Evolutionary conservation across 192 early-diverging fungal genomes (phyloP).

Genomic region (Podila epicladia): DNA sequence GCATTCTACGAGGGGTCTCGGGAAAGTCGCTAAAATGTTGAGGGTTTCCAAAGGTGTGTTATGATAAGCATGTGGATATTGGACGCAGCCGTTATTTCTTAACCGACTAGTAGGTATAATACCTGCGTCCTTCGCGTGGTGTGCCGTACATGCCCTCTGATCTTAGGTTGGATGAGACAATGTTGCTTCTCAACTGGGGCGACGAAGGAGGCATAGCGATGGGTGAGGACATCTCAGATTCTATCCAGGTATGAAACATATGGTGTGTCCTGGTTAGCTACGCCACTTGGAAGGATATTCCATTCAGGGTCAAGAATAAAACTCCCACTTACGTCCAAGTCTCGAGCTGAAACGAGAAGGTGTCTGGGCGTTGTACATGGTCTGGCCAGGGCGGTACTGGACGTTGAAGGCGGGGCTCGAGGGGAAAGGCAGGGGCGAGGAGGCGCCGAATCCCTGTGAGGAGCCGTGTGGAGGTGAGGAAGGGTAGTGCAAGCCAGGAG

Average conservation of each 20-base stretch:
- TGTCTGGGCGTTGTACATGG: constrained; percentile 11
- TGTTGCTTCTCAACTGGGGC: constrained; percentile 24
- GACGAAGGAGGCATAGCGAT: constrained; percentile 40
- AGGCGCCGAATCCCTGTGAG: constrained; percentile 8
- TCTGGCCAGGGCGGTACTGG: constrained; percentile 32
- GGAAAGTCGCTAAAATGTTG: constrained; percentile 7
- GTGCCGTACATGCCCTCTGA: constrained; percentile 40
- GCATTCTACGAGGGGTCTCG: constrained; percentile 33
- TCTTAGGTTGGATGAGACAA: constrained; percentile 43
- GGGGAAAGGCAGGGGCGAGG: constrained; percentile 38
- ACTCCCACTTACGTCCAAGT: constrained; percentile 9
- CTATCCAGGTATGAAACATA: background rate
- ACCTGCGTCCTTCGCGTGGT: constrained; percentile 23
- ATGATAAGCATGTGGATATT: background rate
- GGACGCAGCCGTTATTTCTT: background rate
- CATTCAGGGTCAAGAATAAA: background rate
- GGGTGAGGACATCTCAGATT: constrained; percentile 28
- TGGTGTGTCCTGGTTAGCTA: background rate
- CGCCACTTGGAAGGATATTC: background rate
- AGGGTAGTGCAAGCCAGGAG: constrained; percentile 44
- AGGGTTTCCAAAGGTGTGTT: background rate
- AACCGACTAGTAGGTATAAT: background rate
- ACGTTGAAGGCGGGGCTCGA: constrained; percentile 37
- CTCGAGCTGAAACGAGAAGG: constrained; percentile 4
- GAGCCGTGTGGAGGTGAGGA: constrained; percentile 19